phyloP scores from a whole-genome alignment of 192 early-diverging fungal genomes.

The Neocallimastix lanati region DNA sequence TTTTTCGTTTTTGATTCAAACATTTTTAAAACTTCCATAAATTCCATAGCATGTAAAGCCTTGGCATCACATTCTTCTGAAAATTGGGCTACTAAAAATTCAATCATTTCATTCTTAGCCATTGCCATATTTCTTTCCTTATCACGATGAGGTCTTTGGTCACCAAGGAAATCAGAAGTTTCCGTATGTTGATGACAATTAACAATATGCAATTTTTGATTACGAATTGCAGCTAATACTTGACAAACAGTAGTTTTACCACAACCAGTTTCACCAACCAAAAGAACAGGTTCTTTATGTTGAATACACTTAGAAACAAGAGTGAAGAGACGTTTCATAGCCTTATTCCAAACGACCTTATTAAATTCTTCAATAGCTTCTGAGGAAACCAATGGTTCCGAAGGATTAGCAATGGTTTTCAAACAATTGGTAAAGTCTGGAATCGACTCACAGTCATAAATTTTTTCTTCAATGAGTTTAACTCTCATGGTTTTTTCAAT shows the following conservation, averaged over 20 bases:
- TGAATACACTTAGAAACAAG: slow-evolving; percentile 61
- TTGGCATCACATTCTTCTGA: neutral
- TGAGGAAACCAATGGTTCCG: neutral
- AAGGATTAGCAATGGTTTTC: slow-evolving; percentile 3
- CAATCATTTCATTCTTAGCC: slow-evolving; percentile 20
- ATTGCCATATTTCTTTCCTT: slow-evolving; percentile 28
- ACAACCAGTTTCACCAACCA: slow-evolving; percentile 96
- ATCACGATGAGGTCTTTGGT: slow-evolving; percentile 78
- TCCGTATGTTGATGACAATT: slow-evolving; percentile 96
- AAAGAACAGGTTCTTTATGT: slow-evolving; percentile 74
- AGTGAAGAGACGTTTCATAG: slow-evolving; percentile 77
- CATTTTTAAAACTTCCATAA: neutral
- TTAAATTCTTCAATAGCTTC: slow-evolving; percentile 1
- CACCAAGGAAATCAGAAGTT: slow-evolving; percentile 81
- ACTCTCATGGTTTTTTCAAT: slow-evolving; percentile 68
- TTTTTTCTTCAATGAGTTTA: slow-evolving; percentile 28
- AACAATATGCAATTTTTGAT: slow-evolving; percentile 57
- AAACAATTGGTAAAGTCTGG: slow-evolving; percentile 28
- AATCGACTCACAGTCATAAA: slow-evolving; percentile 33
- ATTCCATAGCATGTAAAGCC: neutral
- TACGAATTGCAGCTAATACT: slow-evolving; percentile 53
- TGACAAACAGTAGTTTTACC: slow-evolving; percentile 97
- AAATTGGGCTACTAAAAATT: neutral
- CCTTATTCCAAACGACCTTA: slow-evolving; percentile 77
- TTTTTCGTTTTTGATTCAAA: neutral